These are phyloP conservation scores for Gossypium anomalum DNA, from an alignment of 345 rosid genomes.

Conservation along the genomic window DNA sequence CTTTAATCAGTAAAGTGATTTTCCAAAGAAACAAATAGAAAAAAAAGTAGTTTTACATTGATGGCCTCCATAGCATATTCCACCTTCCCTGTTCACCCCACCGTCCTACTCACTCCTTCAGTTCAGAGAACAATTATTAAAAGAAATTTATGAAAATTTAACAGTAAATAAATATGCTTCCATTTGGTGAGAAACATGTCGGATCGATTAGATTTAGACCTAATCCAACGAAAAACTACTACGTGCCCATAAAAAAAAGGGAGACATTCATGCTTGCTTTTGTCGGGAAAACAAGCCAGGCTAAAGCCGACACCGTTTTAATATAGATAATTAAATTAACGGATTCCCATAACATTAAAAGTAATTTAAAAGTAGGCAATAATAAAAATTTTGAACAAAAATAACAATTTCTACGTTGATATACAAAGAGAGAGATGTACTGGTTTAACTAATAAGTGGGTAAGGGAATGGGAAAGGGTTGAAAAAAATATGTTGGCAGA, in stretches of 20 bases:
- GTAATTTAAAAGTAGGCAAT: too few species aligned
- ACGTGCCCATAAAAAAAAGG: constrained; percentile 19
- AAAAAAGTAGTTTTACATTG: constrained; percentile 43
- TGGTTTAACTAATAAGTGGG: too few species aligned
- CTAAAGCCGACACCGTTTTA: neutral
- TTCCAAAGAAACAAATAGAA: neutral
- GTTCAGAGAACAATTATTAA: constrained; percentile 19
- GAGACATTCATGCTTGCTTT: neutral
- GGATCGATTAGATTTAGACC: constrained; percentile 25
- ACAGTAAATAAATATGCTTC: constrained; percentile 17
- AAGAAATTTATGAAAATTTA: neutral
- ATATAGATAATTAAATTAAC: too few species aligned
- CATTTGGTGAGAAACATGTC: constrained; percentile 62
- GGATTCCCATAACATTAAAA: too few species aligned
- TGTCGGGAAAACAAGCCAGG: constrained; percentile 20
- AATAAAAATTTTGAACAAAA: too few species aligned
- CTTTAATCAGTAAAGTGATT: too few species aligned
- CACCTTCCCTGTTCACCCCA: constrained; percentile 96
- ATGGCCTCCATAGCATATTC: constrained; percentile 98
- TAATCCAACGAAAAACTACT: neutral
- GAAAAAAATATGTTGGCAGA: too few species aligned
- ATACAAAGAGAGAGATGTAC: too few species aligned
- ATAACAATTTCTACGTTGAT: too few species aligned
- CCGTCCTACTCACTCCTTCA: constrained; percentile 88
- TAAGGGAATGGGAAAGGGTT: too few species aligned